Percentiles rank a stretch among this genome's conserved stretches.
Conservation (phyloP, 1,284 basidiomycete genomes). For the Leccinum variabile region DNA sequence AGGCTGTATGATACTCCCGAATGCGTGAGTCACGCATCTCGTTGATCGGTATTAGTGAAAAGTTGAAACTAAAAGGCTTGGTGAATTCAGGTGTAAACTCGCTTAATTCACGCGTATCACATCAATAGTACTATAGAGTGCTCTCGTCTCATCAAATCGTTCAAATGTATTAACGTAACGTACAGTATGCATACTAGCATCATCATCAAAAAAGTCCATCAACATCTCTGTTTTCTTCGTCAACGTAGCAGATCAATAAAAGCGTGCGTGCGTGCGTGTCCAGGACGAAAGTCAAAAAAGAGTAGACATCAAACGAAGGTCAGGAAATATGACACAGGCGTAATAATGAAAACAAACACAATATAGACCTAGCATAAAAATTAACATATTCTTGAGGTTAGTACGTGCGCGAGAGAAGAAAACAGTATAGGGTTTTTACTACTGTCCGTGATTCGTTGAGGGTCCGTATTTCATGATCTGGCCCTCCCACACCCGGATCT, state of each 20-base stretch:
- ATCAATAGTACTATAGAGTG: background rate
- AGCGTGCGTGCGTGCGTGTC: background rate
- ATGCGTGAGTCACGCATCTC: background rate
- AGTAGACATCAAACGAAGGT: background rate
- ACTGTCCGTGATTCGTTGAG: background rate
- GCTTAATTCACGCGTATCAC: background rate
- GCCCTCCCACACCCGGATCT: background rate
- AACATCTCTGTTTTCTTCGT: background rate
- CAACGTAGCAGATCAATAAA: background rate
- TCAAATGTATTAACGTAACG: background rate
- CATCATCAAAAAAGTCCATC: background rate
- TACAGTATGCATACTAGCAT: background rate
- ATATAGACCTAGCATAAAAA: background rate
- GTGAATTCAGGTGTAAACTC: background rate
- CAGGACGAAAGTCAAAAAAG: background rate
- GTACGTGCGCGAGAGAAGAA: background rate
- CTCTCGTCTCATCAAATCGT: background rate
- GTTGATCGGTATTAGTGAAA: background rate
- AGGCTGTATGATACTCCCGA: background rate
- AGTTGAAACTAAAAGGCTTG: background rate
- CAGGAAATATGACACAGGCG: background rate
- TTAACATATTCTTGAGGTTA: background rate
- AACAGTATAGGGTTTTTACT: background rate
- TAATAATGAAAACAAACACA: background rate
- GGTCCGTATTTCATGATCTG: too few species aligned